Conservation (phyloP, 2,329 filamentous ascomycete genomes). For the Ampelomyces quisqualis region DNA sequence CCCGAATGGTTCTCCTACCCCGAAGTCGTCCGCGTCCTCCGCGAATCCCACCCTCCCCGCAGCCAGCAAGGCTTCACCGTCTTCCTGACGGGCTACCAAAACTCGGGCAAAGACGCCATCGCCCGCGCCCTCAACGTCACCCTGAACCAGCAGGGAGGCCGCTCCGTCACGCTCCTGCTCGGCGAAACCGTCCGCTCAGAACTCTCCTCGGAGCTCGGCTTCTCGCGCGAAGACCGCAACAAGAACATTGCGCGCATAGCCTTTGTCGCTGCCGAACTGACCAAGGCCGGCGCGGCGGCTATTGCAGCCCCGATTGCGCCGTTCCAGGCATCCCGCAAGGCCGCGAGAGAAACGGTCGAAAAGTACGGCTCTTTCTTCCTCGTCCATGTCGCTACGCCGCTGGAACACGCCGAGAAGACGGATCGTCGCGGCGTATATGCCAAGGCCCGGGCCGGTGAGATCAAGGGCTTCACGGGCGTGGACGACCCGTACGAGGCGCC, state of each 20-base stretch:
- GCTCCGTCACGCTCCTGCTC: slow-evolving; percentile 88
- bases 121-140: slow-evolving; percentile 94
- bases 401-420: slow-evolving; percentile 92
- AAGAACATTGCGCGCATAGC: slow-evolving; percentile 95
- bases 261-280: slow-evolving; percentile 93
- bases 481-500: slow-evolving; percentile 95
- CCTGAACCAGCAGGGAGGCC: slow-evolving; percentile 95
- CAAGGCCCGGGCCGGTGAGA: slow-evolving; percentile 80
- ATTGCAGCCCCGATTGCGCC: slow-evolving; percentile 96
- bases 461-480: slow-evolving; percentile 97
- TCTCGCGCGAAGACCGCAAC: slow-evolving; percentile 88
- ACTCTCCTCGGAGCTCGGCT: slow-evolving; percentile 92
- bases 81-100: slow-evolving; percentile 95
- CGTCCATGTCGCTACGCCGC: slow-evolving; percentile 87
- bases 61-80: slow-evolving; percentile 94
- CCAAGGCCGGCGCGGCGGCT: slow-evolving; percentile 86
- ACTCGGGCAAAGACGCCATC: slow-evolving; percentile 95
- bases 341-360: slow-evolving; percentile 81
- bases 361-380: slow-evolving; percentile 92
- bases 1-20: slow-evolving; percentile 99
- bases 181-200: slow-evolving; percentile 94
- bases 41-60: slow-evolving; percentile 92
- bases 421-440: slow-evolving; percentile 90
- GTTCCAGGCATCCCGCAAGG: slow-evolving; percentile 74
- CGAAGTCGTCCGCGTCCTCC: slow-evolving; percentile 93